phyloP scores from a whole-genome alignment of 805 yeast species.

The Ogataea sp. region DNA sequence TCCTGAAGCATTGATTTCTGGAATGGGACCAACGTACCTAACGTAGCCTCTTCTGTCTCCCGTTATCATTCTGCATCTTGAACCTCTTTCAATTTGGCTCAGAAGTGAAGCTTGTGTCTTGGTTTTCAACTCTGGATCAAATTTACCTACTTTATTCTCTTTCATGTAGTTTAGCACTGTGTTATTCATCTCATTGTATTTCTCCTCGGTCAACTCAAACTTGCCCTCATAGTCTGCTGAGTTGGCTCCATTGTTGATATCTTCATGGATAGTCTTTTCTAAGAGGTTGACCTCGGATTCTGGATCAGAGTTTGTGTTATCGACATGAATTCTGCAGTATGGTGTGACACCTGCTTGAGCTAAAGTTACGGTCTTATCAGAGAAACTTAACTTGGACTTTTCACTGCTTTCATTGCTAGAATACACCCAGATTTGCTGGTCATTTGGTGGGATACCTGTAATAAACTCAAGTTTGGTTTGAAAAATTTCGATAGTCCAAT shows the following conservation, averaged over 20 bases:
- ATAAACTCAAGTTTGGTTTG: constrained; percentile 52
- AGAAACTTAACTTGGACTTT: no score
- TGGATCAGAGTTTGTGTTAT: constrained; percentile 47
- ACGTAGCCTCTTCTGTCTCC: constrained; percentile 64
- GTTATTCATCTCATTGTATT: constrained; percentile 50
- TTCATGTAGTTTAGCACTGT: constrained; percentile 77
- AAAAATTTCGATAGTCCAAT: constrained; percentile 51
- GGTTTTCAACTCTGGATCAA: constrained; percentile 35
- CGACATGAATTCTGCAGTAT: constrained; percentile 47
- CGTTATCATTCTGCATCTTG: constrained; percentile 43
- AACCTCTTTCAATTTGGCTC: constrained; percentile 24
- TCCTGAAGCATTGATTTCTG: constrained; percentile 45
- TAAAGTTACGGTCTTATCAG: no score
- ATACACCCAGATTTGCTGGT: constrained; percentile 44
- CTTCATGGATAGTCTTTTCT: constrained; percentile 12
- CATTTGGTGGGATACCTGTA: constrained; percentile 63
- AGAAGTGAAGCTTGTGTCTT: constrained; percentile 25
- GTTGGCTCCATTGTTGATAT: constrained; percentile 12
- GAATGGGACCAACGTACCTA: constrained; percentile 59
- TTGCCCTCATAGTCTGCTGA: constrained; percentile 26
- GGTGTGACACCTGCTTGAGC: constrained; percentile 26
- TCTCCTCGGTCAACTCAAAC: constrained; percentile 46
- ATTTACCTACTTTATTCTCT: constrained; percentile 61
- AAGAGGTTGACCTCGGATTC: constrained; percentile 34
- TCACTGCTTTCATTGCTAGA: constrained; percentile 30